Conservation (phyloP, 257 asterid species). For the Gardenia jasminoides region DNA sequence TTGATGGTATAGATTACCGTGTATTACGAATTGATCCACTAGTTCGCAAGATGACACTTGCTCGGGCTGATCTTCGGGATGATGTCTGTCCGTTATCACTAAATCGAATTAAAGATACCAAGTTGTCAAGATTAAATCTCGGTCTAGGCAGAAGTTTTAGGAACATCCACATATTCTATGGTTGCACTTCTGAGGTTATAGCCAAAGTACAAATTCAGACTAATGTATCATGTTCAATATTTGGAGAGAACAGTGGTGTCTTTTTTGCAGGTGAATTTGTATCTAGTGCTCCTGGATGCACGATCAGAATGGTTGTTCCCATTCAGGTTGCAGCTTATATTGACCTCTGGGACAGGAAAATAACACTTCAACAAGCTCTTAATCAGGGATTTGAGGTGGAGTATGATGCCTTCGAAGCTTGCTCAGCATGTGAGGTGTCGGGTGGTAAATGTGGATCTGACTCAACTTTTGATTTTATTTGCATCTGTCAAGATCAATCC, state of each 20-base stretch:
- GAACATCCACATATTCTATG: conserved; percentile 13
- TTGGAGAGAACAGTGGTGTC: not conserved
- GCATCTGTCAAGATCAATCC: conserved; percentile 16
- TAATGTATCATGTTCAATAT: conserved; percentile 4
- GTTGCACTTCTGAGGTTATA: conserved; percentile 13
- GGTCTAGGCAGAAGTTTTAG: too few relatives aligned
- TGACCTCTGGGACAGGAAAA: conserved; percentile 8
- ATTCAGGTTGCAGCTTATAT: conserved; percentile 12
- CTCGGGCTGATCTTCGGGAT: not conserved
- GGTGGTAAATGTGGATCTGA: conserved; percentile 22
- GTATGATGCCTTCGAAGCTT: conserved; percentile 11
- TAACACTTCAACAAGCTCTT: conserved; percentile 10
- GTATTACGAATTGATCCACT: not conserved
- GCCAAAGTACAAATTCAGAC: conserved; percentile 1
- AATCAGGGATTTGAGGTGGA: conserved; percentile 21
- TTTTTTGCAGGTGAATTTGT: conserved; percentile 9
- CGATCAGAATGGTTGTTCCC: conserved; percentile 2
- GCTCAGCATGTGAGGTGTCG: conserved; percentile 18
- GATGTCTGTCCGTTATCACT: not conserved
- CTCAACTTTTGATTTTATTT: not conserved
- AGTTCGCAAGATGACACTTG: not conserved
- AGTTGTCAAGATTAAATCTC: not conserved
- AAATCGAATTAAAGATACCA: not conserved
- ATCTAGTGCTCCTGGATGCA: conserved; percentile 6
- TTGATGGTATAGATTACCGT: not conserved